Base-by-base conservation (phyloP, 2,329 filamentous ascomycete genomes). In the Xylaria sp. region DNA sequence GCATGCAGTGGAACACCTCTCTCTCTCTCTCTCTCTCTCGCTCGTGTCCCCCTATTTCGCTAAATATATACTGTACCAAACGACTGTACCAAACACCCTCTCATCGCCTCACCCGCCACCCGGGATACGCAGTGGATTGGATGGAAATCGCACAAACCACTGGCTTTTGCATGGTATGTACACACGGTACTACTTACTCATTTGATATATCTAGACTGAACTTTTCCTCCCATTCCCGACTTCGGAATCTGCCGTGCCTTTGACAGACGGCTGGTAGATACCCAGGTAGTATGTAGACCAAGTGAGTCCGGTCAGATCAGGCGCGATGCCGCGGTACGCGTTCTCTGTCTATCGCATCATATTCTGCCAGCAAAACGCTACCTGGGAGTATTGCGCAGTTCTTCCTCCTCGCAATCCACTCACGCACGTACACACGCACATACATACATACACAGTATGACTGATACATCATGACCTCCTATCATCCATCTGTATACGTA, bases 1-100 rank as follows among this genome's bases (percentile, higher is more conserved):
- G 55, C 32, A 23, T 48, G 60, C 41, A 23, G 66, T 65, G 66
- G 66, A 50, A 57, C 41, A 20, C 34, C 9, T 41, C 43, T 43
- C 43, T 23, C 41, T 9, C 43, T 45, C 41, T 8, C 39, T 23
- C 8, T 18, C n/a, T 8, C 4, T n/a, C 4, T 20, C 15, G 5
- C 5, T 9, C 15, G 2, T 9, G n/a, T 30, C n/a, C 28, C 25
- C 46, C 13, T 34, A 34, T 53, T 53, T 32, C 32, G 30, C 32
- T 55, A 55, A 23, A 36, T 55, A 55, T 55, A 32, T 36, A 4
- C 18, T 53, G 50, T 53, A 34, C 3, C 20, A 30, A 15, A 1
- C 4, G 3, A 23, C 4, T 12, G 18, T 8, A n/a, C 5, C 4
- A 45, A 45, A 2, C 7, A 10, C 10, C 43, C 46, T 50, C 25